Evolutionary conservation across 2,329 filamentous ascomycete genomes (phyloP).

Genomic region (Nigrospora sphaerica): DNA sequence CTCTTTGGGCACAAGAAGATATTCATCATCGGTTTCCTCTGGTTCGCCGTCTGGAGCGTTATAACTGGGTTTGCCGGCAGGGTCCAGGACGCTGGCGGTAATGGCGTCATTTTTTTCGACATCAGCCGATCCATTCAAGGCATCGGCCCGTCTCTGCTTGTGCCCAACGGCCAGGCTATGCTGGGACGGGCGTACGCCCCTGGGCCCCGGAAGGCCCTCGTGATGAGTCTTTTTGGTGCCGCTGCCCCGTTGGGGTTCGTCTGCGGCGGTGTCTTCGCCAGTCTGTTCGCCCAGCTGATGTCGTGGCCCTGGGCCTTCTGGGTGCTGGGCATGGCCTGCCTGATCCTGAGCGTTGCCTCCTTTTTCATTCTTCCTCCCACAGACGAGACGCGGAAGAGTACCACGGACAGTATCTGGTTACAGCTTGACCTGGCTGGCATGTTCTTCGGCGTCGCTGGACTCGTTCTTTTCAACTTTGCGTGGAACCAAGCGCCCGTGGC

Average conservation of each 20-base stretch:
- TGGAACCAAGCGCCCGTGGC: constrained; percentile 51
- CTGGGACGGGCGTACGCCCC: constrained; percentile 39
- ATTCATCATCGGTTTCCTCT: constrained; percentile 38
- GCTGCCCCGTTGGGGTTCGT: constrained; percentile 22
- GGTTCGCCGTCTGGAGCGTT: constrained; percentile 40
- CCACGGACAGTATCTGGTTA: constrained; percentile 10
- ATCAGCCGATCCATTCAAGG: constrained; percentile 37
- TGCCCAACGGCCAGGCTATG: constrained; percentile 48
- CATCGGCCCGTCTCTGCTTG: constrained; percentile 42
- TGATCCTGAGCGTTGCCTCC: constrained; percentile 13
- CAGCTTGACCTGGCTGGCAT: constrained; percentile 21
- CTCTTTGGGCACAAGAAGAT: constrained; percentile 41
- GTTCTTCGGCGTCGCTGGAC: constrained; percentile 37
- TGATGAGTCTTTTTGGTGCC: constrained; percentile 24
- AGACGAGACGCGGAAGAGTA: constrained; percentile 9
- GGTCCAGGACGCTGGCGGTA: constrained; percentile 24
- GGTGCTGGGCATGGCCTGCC: constrained; percentile 15
- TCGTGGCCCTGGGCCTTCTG: constrained; percentile 24
- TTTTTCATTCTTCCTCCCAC: constrained; percentile 15
- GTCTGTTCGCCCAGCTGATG: constrained; percentile 14
- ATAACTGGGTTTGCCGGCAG: constrained; percentile 29
- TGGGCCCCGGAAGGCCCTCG: constrained; percentile 22
- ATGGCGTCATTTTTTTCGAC: constrained; percentile 29
- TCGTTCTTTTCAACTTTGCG: constrained; percentile 51
- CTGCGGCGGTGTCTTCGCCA: constrained; percentile 18